phyloP scores from a whole-genome alignment of 306 rosid genomes.

The Prosopis cineraria region DNA sequence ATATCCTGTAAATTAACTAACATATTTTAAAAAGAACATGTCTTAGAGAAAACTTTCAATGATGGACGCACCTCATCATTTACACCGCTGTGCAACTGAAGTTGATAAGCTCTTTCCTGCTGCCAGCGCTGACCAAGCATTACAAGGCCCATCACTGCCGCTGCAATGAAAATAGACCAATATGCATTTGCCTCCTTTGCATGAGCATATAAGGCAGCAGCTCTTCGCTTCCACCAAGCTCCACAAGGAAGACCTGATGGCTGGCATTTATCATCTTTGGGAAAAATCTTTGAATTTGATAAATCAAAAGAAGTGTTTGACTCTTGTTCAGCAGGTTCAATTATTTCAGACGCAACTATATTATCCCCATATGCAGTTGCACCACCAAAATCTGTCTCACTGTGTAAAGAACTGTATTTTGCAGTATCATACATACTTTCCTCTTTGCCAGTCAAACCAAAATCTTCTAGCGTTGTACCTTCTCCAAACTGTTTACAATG shows the following conservation, averaged over 20 bases:
- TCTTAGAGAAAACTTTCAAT: not conserved
- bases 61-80: conserved; percentile 50
- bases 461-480: conserved; percentile 56
- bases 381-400: conserved; percentile 51
- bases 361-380: conserved; percentile 52
- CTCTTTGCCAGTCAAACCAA: conserved; percentile 57
- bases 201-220: conserved; percentile 79
- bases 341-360: conserved; percentile 41
- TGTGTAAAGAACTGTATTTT: conserved; percentile 52
- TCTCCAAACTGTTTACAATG: conserved; percentile 70
- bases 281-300: conserved; percentile 45
- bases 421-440: conserved; percentile 55
- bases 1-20: conserved; percentile 3
- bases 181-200: conserved; percentile 86
- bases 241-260: conserved; percentile 72
- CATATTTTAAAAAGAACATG: not conserved
- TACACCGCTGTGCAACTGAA: conserved; percentile 67
- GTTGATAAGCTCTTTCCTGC: conserved; percentile 77
- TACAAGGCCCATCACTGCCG: conserved; percentile 81
- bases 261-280: conserved; percentile 43
- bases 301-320: conserved; percentile 48
- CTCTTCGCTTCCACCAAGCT: conserved; percentile 98
- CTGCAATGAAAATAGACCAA: conserved; percentile 92
- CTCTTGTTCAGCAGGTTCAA: conserved; percentile 52
- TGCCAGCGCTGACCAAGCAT: conserved; percentile 94